Evolutionary conservation across 2,329 filamentous ascomycete genomes (phyloP).

Genomic region (Aspergillus cejpii): DNA sequence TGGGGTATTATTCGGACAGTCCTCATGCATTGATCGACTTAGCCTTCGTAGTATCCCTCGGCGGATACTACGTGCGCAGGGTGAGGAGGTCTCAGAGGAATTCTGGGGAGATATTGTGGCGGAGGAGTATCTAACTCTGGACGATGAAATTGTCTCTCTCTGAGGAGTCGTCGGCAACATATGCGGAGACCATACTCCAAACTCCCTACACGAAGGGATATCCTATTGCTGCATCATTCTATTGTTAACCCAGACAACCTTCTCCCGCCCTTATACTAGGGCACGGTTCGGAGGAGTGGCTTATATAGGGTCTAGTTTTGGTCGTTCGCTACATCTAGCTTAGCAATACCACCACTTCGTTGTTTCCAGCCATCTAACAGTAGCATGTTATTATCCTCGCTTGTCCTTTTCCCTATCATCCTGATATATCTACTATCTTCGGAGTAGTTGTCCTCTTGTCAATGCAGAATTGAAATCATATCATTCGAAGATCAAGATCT

Average conservation of each 20-base stretch:
- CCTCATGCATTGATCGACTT: conserved; percentile 6
- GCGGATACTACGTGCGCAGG: conserved; percentile 6
- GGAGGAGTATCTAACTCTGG: conserved; percentile 9
- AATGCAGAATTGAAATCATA: no score
- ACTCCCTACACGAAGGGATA: no score
- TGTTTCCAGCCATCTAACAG: neutral
- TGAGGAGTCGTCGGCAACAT: conserved; percentile 1
- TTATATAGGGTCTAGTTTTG: conserved; percentile 1
- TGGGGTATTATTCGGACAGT: conserved; percentile 11
- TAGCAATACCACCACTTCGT: conserved; percentile 3
- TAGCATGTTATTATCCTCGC: neutral
- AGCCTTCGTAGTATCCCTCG: conserved; percentile 7
- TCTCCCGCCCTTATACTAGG: neutral
- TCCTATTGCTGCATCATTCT: no score
- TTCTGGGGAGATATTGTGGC: conserved; percentile 12
- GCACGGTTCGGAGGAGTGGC: conserved; percentile 1
- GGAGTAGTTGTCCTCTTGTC: no score
- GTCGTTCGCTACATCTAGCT: neutral
- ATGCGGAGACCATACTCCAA: conserved; percentile 1
- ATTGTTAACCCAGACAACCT: conserved; percentile 1
- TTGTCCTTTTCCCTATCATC: no score
- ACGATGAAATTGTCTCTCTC: conserved; percentile 4
- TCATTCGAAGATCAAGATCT: neutral
- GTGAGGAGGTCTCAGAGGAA: conserved; percentile 4
- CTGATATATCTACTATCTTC: no score